A percentile compares a stretch with the other conserved stretches of the same genome.
These are phyloP conservation scores for Lolium multiflorum DNA, from an alignment of 176 grass and related monocot species.

Conservation along the genomic window DNA sequence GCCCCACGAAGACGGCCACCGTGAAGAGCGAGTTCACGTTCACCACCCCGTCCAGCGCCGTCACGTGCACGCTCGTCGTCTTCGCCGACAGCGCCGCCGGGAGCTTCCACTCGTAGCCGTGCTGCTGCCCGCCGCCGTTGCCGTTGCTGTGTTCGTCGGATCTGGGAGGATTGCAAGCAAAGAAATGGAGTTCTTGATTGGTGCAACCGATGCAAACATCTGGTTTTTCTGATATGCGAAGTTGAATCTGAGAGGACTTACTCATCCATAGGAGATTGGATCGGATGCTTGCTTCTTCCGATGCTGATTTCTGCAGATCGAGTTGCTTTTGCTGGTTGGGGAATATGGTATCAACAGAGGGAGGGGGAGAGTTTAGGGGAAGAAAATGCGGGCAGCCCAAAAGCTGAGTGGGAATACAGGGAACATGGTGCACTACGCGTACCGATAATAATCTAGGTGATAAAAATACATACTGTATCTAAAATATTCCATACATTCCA, in stretches of 20 bases:
- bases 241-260: slow-evolving; percentile 40
- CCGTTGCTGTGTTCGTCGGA: slow-evolving; percentile 53
- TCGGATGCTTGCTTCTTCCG: slow-evolving; percentile 8
- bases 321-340: neutral
- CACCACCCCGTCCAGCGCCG: slow-evolving; percentile 90
- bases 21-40: slow-evolving; percentile 99
- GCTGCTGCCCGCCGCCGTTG: neutral
- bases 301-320: neutral
- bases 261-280: slow-evolving; percentile 55
- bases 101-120: slow-evolving; percentile 55
- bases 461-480: no score
- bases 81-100: slow-evolving; percentile 51
- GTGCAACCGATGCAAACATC: neutral
- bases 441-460: no score
- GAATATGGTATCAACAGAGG: neutral
- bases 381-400: slow-evolving; percentile 10
- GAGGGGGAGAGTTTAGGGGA: neutral
- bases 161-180: neutral
- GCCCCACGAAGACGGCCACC: slow-evolving; percentile 89
- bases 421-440: no score
- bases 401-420: neutral
- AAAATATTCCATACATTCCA: no score
- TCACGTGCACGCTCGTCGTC: slow-evolving; percentile 95
- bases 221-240: neutral
- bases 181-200: neutral